Evolutionary conservation across 805 yeast genomes (phyloP), one percentile per base, ranked within the genome.

Genomic region (Soucietia sequanensis): DNA sequence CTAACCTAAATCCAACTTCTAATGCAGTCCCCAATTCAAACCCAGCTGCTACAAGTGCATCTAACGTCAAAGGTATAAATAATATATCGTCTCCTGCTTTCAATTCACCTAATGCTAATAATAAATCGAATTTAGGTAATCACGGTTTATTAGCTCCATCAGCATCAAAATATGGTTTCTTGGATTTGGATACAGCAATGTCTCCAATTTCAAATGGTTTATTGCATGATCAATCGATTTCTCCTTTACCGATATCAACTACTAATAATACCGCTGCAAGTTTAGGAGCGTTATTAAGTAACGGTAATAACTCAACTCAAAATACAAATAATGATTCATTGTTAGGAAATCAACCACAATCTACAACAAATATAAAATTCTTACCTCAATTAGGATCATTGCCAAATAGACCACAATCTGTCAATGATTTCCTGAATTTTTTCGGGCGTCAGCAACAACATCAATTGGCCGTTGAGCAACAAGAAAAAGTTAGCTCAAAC

Each of bases 391-490:
- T 54, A 28, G 45, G 48, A n/a, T 37, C 54, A 22, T 34, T 60
- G 19, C 74, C 72, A 5, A 54, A 56, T 42, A 52, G 72, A 27
- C 71, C 72, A 4, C 72, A 63, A 45, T 52, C 62, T n/a, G 74
- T 64, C 12, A 62, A 67, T 40, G 72, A 67, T 38, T 68, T 61
- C 31, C 41, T 54, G 27, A 47, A 43, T 38, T 44, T 51, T 33
- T 53, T 50, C 41, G 31, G 29, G 23, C 44, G 45, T 22, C 53
- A 47, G 20, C 50, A 43, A 28, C 44, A 43, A 13, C 23, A 23
- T 22, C 39, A 24, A n/a, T 18, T 27, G 19, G 30, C n/a, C 7
- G 13, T 27, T 8, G 31, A 49, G 39, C 30, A 34, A 48, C 20
- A 35, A 37, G 17, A 24, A 25, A 44, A 15, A 44, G 34, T 31